Evolutionary conservation across 139 green algal species (phyloP).

Genomic region (Tetratostichococcus sp.): DNA sequence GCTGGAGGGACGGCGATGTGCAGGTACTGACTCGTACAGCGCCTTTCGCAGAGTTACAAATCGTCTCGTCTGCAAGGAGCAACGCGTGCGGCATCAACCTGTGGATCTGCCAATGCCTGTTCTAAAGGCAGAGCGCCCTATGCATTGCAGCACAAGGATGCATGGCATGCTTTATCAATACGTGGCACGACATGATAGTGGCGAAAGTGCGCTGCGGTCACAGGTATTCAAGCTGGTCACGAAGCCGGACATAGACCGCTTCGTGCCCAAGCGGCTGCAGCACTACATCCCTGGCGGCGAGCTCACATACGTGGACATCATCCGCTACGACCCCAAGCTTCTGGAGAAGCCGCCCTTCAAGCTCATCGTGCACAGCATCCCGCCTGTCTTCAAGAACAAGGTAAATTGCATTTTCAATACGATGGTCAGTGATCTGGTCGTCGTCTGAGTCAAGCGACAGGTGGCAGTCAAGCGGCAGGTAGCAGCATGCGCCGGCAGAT

Average conservation of each 20-base stretch:
- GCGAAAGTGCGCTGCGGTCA: too few relatives aligned
- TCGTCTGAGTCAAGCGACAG: too few relatives aligned
- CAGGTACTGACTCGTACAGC: neutral
- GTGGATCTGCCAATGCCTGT: too few relatives aligned
- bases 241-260: neutral
- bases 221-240: slow-evolving; percentile 11
- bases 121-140: too few relatives aligned
- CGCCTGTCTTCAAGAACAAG: slow-evolving; percentile 15
- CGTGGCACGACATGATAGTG: too few relatives aligned
- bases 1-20: neutral
- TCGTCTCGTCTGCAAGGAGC: too few relatives aligned
- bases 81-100: too few relatives aligned
- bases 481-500: too few relatives aligned
- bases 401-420: neutral
- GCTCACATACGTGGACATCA: slow-evolving; percentile 7
- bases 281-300: slow-evolving; percentile 5
- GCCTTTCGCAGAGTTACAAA: too few relatives aligned
- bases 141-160: too few relatives aligned
- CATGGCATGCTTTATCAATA: too few relatives aligned
- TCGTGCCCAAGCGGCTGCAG: slow-evolving; percentile 3
- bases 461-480: too few relatives aligned
- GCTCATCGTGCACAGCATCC: slow-evolving; percentile 4
- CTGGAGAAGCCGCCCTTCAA: slow-evolving; percentile 10
- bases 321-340: slow-evolving; percentile 8
- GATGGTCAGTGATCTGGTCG: neutral